Percentiles rank a stretch among this genome's conserved stretches.
These are phyloP conservation scores for Ocimum tenuiflorum DNA, from an alignment of 257 asterid genomes.

Conservation along the genomic window DNA sequence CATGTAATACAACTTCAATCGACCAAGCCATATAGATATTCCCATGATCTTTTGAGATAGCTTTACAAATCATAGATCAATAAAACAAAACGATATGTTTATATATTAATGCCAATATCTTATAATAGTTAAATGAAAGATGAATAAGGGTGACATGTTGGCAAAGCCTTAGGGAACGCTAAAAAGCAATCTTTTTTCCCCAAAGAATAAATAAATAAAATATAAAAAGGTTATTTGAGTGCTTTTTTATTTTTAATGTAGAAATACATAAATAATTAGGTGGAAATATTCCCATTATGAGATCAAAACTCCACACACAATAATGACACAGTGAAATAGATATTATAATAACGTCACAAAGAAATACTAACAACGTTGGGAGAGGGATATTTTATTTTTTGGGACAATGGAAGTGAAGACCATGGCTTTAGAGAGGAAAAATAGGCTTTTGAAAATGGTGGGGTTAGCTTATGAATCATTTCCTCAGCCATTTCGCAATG, in stretches of 20 bases:
- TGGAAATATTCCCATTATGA: neutral
- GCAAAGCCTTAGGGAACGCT: conserved; percentile 26
- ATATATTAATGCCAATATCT: too few relatives aligned
- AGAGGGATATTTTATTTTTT: neutral
- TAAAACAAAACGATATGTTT: neutral
- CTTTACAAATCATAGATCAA: conserved; percentile 13
- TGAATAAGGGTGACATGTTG: conserved; percentile 7
- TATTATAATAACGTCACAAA: neutral
- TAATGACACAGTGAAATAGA: neutral
- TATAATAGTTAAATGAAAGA: neutral
- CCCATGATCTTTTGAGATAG: too few relatives aligned
- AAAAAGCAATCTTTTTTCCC: conserved; percentile 8
- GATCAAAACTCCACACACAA: neutral
- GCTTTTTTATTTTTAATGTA: neutral
- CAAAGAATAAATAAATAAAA: neutral
- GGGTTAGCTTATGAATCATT: neutral
- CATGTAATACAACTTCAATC: too few relatives aligned
- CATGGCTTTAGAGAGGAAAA: conserved; percentile 15
- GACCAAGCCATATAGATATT: too few relatives aligned
- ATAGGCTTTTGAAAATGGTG: conserved; percentile 13
- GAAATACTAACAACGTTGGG: neutral
- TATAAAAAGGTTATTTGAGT: neutral
- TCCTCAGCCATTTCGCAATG: neutral
- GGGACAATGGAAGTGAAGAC: neutral
- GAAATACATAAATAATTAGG: neutral